Percentiles rank a stretch among this genome's conserved stretches.
Evolutionary conservation across 495 filamentous ascomycete genomes (phyloP).

Genomic region (Trichoderma gamsii): DNA sequence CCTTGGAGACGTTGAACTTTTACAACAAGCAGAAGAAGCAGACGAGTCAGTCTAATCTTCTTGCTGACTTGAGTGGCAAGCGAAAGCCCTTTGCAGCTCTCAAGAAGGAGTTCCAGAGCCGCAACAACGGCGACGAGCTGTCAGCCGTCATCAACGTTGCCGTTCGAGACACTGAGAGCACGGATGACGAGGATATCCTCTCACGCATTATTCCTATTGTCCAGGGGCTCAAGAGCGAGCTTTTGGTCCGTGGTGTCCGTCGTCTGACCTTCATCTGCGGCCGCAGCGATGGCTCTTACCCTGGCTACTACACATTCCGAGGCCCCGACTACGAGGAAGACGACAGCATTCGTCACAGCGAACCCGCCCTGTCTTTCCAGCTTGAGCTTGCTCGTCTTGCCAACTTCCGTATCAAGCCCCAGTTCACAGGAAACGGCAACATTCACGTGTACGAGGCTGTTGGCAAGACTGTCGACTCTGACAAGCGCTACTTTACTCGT

Average conservation of each 20-base stretch:
- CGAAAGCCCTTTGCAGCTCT: conserved; percentile 51
- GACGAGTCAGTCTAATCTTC: conserved; percentile 39
- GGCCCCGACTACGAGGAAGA: conserved; percentile 86
- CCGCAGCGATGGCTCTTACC: conserved; percentile 88
- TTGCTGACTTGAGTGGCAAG: conserved; percentile 67
- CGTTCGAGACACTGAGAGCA: conserved; percentile 80
- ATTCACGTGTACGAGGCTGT: conserved; percentile 97
- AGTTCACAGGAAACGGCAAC: conserved; percentile 98
- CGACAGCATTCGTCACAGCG: conserved; percentile 90
- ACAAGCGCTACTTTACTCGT: conserved; percentile 97
- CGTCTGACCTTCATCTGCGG: conserved; percentile 95
- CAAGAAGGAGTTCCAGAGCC: conserved; percentile 44
- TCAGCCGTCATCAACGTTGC: conserved; percentile 89
- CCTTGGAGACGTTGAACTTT: conserved; percentile 72
- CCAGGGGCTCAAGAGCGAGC: conserved; percentile 75
- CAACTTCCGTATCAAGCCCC: conserved; percentile 95
- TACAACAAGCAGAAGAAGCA: conserved; percentile 41
- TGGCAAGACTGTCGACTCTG: conserved; percentile 80
- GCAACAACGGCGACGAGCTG: conserved; percentile 48
- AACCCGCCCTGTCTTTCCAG: conserved; percentile 96
- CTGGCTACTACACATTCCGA: conserved; percentile 96
- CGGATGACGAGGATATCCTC: conserved; percentile 77
- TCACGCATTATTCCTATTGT: conserved; percentile 66
- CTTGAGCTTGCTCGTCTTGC: conserved; percentile 87
- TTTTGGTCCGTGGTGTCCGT: conserved; percentile 72